phyloP scores from a whole-genome alignment of 169 alveolate species.

The Cryptosporidium baileyi region DNA sequence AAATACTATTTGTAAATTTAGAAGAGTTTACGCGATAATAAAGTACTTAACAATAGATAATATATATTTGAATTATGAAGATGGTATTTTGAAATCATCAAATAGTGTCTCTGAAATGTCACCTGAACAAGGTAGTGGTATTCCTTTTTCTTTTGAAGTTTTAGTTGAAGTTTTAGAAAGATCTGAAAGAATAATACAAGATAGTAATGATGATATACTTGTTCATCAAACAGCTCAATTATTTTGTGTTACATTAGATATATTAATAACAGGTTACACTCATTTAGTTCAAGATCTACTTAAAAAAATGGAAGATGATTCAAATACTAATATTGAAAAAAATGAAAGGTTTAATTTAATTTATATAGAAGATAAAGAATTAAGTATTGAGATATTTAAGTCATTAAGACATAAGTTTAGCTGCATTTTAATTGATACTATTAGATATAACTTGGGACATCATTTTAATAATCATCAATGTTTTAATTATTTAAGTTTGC shows the following conservation, averaged over 20 bases:
- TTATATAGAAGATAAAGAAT: background rate
- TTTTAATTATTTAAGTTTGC: slow-evolving; percentile 9
- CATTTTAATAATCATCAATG: background rate
- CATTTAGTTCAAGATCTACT: slow-evolving; percentile 62
- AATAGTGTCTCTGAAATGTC: background rate
- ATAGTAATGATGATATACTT: background rate
- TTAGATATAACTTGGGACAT: slow-evolving; percentile 27
- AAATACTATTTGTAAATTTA: slow-evolving; percentile 8
- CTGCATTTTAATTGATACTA: slow-evolving; percentile 2
- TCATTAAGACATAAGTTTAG: slow-evolving; percentile 52
- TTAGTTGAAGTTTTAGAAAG: slow-evolving; percentile 55
- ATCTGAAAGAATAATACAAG: slow-evolving; percentile 50
- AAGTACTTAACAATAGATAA: slow-evolving; percentile 28
- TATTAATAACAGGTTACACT: slow-evolving; percentile 53
- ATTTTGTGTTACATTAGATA: slow-evolving; percentile 17
- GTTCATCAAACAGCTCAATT: slow-evolving; percentile 30
- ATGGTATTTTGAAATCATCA: background rate
- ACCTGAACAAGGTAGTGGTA: slow-evolving; percentile 55
- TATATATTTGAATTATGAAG: background rate
- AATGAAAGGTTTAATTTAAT: background rate
- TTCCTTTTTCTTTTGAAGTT: slow-evolving; percentile 30
- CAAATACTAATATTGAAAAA: background rate
- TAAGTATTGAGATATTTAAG: background rate
- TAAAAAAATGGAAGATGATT: slow-evolving; percentile 1
- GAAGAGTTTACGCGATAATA: slow-evolving; percentile 30